Base-by-base conservation (phyloP, 805 yeast genomes). In the Saccharomycopsis malanga region DNA sequence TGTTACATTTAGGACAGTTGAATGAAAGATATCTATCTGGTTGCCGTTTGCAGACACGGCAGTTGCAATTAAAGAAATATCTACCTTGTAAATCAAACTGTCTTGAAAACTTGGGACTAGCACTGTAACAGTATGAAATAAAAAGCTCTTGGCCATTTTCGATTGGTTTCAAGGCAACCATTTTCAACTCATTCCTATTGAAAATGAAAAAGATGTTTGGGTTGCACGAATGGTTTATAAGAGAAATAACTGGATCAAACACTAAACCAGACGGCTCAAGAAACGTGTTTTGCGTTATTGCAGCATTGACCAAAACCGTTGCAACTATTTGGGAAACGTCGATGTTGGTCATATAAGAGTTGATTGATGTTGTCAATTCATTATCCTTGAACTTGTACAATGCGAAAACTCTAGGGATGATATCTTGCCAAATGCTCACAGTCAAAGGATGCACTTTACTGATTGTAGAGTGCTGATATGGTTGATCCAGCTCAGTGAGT, bases 201-300 rank as follows among this genome's bases (percentile, higher is more conserved):
- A 57, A 62, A 17, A 57, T 46, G 5, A 60, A 39, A 6, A 57
- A 43, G 25, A 61, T 53, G 46, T 68, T 69, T 4, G 73, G 72
- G 4, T 56, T 52, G 53, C 74, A 70, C 4, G 70, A 64, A 55
- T 69, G 74, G 43, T 69, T 70, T 18, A 68, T 62, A 39, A 69
- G 49, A 10, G 72, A 54, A 50, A 68, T 61, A 3, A 56, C 49
- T 0, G 68, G 68, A 48, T 68, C 71, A 53, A 70, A 61, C 54
- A 61, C 53, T 5, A 58, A 42, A 1, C 72, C 74, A 39, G 62
- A 56, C 4, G 57, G 46, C 34, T 62, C 66, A 9, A 53, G 53
- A 32, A 50, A 57, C 25, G 48, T 44, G 47, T 67, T 61, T 29
- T 59, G 57, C 22, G 62, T 24, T 2, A 54, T 54, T 5, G 61